phyloP scores from a whole-genome alignment of 371 early-diverging fungal genomes.

The Mortierella sp. region DNA sequence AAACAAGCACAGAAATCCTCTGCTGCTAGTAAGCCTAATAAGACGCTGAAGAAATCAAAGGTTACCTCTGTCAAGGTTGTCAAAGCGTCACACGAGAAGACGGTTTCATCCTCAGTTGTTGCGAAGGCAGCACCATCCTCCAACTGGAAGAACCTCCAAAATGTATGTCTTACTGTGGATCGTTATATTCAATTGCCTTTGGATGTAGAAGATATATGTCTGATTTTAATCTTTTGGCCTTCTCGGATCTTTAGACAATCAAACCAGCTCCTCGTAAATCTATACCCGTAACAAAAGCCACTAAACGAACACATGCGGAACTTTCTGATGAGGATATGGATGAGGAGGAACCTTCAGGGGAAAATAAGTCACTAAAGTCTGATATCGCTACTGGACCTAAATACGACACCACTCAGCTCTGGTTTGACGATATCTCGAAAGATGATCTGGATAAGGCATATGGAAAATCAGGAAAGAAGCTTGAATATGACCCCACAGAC shows the following conservation, averaged over 20 bases:
- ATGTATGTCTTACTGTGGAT: constrained; percentile 16
- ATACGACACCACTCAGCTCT: constrained; percentile 64
- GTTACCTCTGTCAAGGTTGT: constrained; percentile 3
- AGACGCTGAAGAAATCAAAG: constrained; percentile 21
- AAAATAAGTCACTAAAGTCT: constrained; percentile 13
- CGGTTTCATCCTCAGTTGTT: constrained; percentile 31
- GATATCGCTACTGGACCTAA: constrained; percentile 30
- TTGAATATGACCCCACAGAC: constrained; percentile 48
- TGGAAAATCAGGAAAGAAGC: constrained; percentile 52
- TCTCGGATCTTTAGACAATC: constrained; percentile 31
- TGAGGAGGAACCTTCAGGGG: constrained; percentile 5
- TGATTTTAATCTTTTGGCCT: not conserved
- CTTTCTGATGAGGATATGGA: constrained; percentile 14
- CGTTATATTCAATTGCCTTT: not conserved
- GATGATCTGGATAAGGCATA: constrained; percentile 65
- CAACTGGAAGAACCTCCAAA: constrained; percentile 66
- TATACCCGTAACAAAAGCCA: constrained; percentile 29
- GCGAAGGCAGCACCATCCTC: constrained; percentile 63
- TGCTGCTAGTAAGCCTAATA: constrained; percentile 24
- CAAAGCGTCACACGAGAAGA: constrained; percentile 18
- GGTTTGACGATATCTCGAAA: constrained; percentile 74
- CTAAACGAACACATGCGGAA: constrained; percentile 30
- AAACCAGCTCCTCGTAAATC: constrained; percentile 46
- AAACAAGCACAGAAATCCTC: constrained; percentile 15
- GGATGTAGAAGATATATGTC: not conserved